A percentile compares a stretch with the other conserved stretches of the same genome.
Evolutionary conservation across 2,329 filamentous ascomycete genomes (phyloP).

Genomic region (Penicillium rolfsii): DNA sequence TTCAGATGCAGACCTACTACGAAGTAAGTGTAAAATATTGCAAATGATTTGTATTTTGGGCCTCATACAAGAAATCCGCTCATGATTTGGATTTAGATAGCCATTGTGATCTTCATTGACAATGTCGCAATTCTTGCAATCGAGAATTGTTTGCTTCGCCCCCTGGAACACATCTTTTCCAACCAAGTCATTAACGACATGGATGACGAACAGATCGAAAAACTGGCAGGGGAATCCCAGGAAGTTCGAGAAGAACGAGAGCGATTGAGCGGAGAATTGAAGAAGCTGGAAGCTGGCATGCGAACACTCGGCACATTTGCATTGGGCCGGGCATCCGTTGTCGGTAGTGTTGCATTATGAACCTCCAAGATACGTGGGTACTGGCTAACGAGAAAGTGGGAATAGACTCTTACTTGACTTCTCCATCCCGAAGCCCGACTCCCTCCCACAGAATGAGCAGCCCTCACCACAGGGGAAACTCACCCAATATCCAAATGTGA

Average conservation of each 20-base stretch:
- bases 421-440: neutral
- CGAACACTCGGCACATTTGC: neutral
- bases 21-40: slow-evolving; percentile 19
- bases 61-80: neutral
- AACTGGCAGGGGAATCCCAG: slow-evolving; percentile 45
- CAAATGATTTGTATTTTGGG: neutral
- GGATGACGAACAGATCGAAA: slow-evolving; percentile 33
- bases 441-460: neutral
- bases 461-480: neutral
- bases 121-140: slow-evolving; percentile 55
- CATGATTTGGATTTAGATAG: slow-evolving; percentile 23
- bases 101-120: slow-evolving; percentile 51
- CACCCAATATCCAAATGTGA: neutral
- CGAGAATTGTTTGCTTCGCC: slow-evolving; percentile 53
- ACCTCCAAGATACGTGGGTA: neutral
- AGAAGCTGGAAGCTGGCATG: slow-evolving; percentile 18
- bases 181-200: slow-evolving; percentile 43
- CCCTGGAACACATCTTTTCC: slow-evolving; percentile 49
- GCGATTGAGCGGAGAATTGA: slow-evolving; percentile 22
- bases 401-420: neutral
- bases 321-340: neutral
- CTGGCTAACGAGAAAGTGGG: neutral
- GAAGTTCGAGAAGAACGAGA: slow-evolving; percentile 20
- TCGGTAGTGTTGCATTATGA: neutral
- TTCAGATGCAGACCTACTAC: slow-evolving; percentile 39